phyloP scores from a whole-genome alignment of 768 basidiomycete species.

The Russula griseocarnosa region DNA sequence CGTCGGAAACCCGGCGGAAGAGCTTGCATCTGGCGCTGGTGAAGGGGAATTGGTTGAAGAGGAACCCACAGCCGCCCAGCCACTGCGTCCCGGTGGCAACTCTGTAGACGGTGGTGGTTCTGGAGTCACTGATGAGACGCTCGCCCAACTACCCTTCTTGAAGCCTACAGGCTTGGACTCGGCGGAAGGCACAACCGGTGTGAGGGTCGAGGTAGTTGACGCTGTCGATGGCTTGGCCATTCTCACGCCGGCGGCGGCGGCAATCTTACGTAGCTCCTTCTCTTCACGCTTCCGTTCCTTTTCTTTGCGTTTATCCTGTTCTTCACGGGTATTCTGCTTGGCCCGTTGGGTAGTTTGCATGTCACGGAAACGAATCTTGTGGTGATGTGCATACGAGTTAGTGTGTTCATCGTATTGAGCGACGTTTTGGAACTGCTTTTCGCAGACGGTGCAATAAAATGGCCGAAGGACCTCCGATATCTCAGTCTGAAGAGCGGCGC shows the following conservation, averaged over 20 bases:
- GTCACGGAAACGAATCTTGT: constrained; percentile 75
- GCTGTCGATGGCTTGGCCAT: constrained; percentile 36
- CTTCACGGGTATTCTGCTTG: constrained; percentile 55
- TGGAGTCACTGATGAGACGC: not conserved
- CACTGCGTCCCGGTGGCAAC: constrained; percentile 34
- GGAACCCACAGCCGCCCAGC: constrained; percentile 48
- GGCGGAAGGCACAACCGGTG: constrained; percentile 22
- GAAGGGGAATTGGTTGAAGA: constrained; percentile 22
- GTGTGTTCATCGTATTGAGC: constrained; percentile 88
- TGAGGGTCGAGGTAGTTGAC: constrained; percentile 31
- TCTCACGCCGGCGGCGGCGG: constrained; percentile 75
- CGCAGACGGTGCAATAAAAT: constrained; percentile 80
- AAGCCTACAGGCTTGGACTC: constrained; percentile 34
- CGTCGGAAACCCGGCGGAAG: constrained; percentile 6
- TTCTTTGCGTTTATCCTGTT: constrained; percentile 71
- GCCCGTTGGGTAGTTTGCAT: constrained; percentile 71
- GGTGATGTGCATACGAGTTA: constrained; percentile 84
- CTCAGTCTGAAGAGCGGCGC: constrained; percentile 61
- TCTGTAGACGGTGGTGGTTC: constrained; percentile 5
- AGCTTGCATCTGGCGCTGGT: constrained; percentile 4
- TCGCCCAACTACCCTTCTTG: constrained; percentile 32
- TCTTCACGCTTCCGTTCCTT: constrained; percentile 84
- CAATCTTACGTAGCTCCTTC: constrained; percentile 78
- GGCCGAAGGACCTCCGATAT: constrained; percentile 62
- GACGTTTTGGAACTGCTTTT: constrained; percentile 83